Percentiles rank a stretch among this genome's conserved stretches.
phyloP scores from a whole-genome alignment of 495 filamentous ascomycete species.

The Penicillium macrosclerotiorum region DNA sequence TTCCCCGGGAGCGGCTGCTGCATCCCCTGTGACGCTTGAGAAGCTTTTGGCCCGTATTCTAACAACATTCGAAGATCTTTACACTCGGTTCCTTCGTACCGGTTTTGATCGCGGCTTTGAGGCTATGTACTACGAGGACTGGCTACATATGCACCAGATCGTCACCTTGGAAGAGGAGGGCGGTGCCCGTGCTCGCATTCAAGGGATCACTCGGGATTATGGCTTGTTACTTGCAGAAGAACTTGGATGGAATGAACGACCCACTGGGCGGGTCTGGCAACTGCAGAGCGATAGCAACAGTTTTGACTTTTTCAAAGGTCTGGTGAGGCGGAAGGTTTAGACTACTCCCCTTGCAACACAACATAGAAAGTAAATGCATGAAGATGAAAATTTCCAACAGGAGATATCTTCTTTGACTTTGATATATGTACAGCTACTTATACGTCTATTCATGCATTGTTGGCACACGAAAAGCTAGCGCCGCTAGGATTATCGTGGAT shows the following conservation, averaged over 20 bases:
- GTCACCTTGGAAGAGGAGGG: slow-evolving; percentile 86
- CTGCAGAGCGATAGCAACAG: slow-evolving; percentile 97
- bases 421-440: too few species aligned
- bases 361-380: too few species aligned
- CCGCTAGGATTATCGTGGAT: slow-evolving; percentile 37
- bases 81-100: slow-evolving; percentile 65
- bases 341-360: too few species aligned
- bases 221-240: slow-evolving; percentile 84
- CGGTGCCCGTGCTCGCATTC: slow-evolving; percentile 72
- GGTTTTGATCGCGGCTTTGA: slow-evolving; percentile 76
- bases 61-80: slow-evolving; percentile 73
- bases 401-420: too few species aligned
- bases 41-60: slow-evolving; percentile 81
- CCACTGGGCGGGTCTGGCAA: slow-evolving; percentile 75
- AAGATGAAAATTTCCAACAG: too few species aligned
- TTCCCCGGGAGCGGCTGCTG: slow-evolving; percentile 16
- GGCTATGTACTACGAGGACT: slow-evolving; percentile 75
- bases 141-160: slow-evolving; percentile 88
- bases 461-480: slow-evolving; percentile 43
- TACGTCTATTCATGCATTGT: slow-evolving; percentile 39
- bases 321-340: slow-evolving; percentile 74
- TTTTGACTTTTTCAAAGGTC: slow-evolving; percentile 94
- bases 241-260: slow-evolving; percentile 64
- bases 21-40: slow-evolving; percentile 66
- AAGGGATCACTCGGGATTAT: slow-evolving; percentile 86